Base-by-base conservation (phyloP, 1,284 basidiomycete species). In the Somion occarium region DNA sequence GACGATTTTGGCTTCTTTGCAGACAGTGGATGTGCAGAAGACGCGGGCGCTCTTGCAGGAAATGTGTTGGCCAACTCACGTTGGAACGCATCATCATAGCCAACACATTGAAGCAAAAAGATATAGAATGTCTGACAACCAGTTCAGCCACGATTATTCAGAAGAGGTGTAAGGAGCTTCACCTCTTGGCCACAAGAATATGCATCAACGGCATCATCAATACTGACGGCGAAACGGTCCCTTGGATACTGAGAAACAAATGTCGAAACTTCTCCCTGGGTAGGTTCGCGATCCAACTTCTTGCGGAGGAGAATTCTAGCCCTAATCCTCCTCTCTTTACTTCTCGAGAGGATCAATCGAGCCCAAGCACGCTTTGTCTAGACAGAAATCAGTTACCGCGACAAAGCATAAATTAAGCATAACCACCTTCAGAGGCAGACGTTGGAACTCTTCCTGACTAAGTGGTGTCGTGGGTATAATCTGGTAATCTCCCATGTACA, bases 401-500 rank as follows among this genome's bases (percentile, higher is more conserved):
- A 45, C 11, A 26, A 48, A 25, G 7, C 22, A 15, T 5, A 27
- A 12, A 11, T 4, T 22, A n/a, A 22, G 39, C 20, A 3, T 13
- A 48, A 56, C 13, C 19, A 61, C 60, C 27, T 51, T 47, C n/a
- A 18, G 7, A 4, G 54, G 39, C 44, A 61, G 57, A 5, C 38
- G 22, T 18, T 18, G 13, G 48, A 51, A 64, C 39, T 64, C 61
- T 12, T 54, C 53, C 25, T 3, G 18, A 2, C 57, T 49, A 9
- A 64, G 38, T 5, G 59, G 38, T 3, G 42, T 27, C 5, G 49
- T 37, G 7, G 13, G 30, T 2, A 39, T 27, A 19, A 59, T 25
- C 38, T 48, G 46, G 34, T 63, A 64, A 22, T 61, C 56, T 1
- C 63, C 63, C 23, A 63, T 26, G 46, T 64, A 64, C 42, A 44